phyloP scores from a whole-genome alignment of 352 stramenopile genomes.

The Sclerospora graminicola region DNA sequence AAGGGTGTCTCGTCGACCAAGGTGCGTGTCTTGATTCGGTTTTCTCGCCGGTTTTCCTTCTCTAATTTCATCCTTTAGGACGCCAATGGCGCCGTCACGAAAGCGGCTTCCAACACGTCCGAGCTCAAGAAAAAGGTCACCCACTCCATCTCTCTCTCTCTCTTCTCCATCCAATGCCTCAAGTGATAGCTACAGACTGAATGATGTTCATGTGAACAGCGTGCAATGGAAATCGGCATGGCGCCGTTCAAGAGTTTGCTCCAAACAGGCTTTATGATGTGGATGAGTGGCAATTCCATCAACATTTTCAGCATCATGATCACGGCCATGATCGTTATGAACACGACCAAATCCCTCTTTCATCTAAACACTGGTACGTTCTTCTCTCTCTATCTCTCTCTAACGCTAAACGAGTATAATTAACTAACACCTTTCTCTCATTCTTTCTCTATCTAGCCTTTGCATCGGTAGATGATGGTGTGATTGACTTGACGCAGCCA shows the following conservation, averaged over 20 bases:
- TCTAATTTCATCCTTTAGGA: constrained; percentile 18
- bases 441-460: constrained; percentile 39
- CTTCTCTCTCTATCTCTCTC: not conserved
- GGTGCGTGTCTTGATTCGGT: constrained; percentile 13
- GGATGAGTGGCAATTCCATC: constrained; percentile 90
- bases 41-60: not conserved
- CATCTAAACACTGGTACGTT: constrained; percentile 52
- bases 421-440: not conserved
- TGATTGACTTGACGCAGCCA: constrained; percentile 71
- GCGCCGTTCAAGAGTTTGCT: constrained; percentile 88
- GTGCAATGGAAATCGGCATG: constrained; percentile 86
- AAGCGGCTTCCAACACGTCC: constrained; percentile 50
- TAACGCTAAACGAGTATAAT: not conserved
- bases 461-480: constrained; percentile 55
- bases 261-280: constrained; percentile 94
- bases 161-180: too few species aligned
- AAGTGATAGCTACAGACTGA: too few species aligned
- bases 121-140: constrained; percentile 84
- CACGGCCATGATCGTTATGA: constrained; percentile 88
- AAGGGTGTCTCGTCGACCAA: constrained; percentile 49
- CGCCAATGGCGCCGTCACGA: constrained; percentile 42
- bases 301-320: constrained; percentile 96
- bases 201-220: constrained; percentile 22
- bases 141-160: too few species aligned
- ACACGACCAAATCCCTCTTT: constrained; percentile 87